Percentiles rank a stretch among this genome's conserved stretches.
phyloP scores from a whole-genome alignment of 495 filamentous ascomycete genomes.

The Amorphotheca resinae region DNA sequence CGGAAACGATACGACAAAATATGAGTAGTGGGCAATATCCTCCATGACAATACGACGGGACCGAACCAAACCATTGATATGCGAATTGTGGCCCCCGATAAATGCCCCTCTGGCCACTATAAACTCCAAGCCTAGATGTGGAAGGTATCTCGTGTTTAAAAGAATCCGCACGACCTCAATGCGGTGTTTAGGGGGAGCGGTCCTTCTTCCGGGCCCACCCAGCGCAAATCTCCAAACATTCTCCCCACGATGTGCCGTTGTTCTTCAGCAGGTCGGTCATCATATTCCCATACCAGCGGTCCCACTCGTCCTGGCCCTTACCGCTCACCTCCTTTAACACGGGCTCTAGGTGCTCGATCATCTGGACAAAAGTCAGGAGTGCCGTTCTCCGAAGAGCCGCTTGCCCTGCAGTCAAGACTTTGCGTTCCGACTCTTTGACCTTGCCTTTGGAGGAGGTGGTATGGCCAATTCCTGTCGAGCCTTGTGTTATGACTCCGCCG shows the following conservation, averaged over 20 bases:
- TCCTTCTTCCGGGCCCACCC: constrained; percentile 72
- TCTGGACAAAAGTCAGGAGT: constrained; percentile 66
- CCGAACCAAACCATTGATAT: too few species aligned
- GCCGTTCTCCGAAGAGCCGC: constrained; percentile 65
- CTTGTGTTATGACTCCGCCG: constrained; percentile 38
- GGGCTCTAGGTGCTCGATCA: constrained; percentile 81
- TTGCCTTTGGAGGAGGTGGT: constrained; percentile 20
- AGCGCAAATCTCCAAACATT: constrained; percentile 88
- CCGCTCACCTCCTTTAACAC: constrained; percentile 68
- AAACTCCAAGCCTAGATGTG: neutral
- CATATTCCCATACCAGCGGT: constrained; percentile 79
- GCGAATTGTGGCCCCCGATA: constrained; percentile 8
- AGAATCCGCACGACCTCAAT: neutral
- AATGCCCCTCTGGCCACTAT: constrained; percentile 1
- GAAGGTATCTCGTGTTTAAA: too few species aligned
- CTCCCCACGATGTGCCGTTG: constrained; percentile 66
- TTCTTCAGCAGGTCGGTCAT: constrained; percentile 71
- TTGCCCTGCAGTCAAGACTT: constrained; percentile 55
- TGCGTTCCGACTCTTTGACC: constrained; percentile 22
- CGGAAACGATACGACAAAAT: constrained; percentile 61
- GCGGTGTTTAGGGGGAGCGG: neutral
- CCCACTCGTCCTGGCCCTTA: constrained; percentile 86
- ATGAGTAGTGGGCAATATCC: neutral
- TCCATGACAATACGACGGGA: too few species aligned
- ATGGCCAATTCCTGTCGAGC: constrained; percentile 10